Evolutionary conservation across 1,284 basidiomycete species (phyloP).

Genomic region (Kwoniella shivajii): DNA sequence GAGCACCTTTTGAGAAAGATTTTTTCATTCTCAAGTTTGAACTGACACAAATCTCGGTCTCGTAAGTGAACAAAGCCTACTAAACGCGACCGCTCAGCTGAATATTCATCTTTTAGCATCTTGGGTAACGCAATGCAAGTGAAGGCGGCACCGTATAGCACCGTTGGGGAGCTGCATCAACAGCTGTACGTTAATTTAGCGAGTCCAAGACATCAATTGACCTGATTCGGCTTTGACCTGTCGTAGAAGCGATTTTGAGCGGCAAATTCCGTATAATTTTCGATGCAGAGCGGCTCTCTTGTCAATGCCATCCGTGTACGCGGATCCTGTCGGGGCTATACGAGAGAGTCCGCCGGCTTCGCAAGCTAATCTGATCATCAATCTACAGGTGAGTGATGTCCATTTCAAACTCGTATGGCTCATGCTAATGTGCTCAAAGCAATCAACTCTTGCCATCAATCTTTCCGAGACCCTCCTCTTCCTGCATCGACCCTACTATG

Average conservation of each 20-base stretch:
- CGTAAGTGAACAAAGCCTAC: not conserved
- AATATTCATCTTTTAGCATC: not conserved
- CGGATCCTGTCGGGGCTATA: conserved; percentile 17
- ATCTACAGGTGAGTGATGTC: conserved; percentile 11
- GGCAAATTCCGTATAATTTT: conserved; percentile 24
- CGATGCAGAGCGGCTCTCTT: conserved; percentile 29
- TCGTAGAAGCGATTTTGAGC: conserved; percentile 28
- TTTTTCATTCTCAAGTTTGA: conserved; percentile 36
- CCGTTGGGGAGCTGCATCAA: conserved; percentile 28
- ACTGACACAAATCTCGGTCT: conserved; percentile 24
- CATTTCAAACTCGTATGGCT: no score
- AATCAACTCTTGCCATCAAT: conserved; percentile 27
- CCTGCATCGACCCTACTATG: conserved; percentile 27
- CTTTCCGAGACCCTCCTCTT: conserved; percentile 24
- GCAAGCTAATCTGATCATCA: not conserved
- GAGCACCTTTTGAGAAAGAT: conserved; percentile 5
- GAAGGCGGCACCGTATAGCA: conserved; percentile 17
- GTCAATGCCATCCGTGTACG: conserved; percentile 24
- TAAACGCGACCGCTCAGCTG: not conserved
- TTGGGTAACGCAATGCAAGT: conserved; percentile 20
- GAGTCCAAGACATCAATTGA: not conserved
- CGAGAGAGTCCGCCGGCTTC: conserved; percentile 14
- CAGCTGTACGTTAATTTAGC: conserved; percentile 17
- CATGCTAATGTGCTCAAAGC: conserved; percentile 19
- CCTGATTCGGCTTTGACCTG: not conserved